phyloP scores from a whole-genome alignment of 352 stramenopile species.

The Pythium dissimile region DNA sequence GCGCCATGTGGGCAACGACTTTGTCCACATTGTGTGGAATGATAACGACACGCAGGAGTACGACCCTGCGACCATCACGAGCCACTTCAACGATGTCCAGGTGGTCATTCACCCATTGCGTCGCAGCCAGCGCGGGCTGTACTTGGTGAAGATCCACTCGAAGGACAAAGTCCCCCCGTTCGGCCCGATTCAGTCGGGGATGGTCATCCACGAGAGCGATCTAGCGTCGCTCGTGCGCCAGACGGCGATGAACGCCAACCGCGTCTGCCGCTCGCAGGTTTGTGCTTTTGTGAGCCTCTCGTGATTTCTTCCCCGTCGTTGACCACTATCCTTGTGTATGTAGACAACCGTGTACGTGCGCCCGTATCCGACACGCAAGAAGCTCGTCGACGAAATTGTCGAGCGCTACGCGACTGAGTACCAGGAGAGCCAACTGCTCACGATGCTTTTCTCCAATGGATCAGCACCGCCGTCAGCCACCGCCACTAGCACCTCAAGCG shows the following conservation, averaged over 20 bases:
- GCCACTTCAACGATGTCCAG: conserved; percentile 88
- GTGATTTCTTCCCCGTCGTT: conserved; percentile 1
- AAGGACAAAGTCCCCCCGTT: conserved; percentile 84
- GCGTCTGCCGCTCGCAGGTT: conserved; percentile 81
- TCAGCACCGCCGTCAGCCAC: background rate
- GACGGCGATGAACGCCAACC: conserved; percentile 87
- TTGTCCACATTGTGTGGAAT: conserved; percentile 85
- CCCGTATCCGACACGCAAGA: conserved; percentile 84
- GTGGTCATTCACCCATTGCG: conserved; percentile 80
- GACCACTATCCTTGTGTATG: background rate
- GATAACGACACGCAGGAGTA: conserved; percentile 78
- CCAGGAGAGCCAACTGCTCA: conserved; percentile 80
- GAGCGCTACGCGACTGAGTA: conserved; percentile 84
- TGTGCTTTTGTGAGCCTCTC: background rate
- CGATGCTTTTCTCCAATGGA: conserved; percentile 61
- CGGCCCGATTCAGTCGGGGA: conserved; percentile 76
- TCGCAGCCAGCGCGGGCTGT: conserved; percentile 58
- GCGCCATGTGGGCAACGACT: conserved; percentile 86
- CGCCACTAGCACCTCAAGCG: background rate
- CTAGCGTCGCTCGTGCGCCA: conserved; percentile 75
- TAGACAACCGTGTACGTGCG: conserved; percentile 81
- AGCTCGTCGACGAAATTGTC: conserved; percentile 85
- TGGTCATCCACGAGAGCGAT: conserved; percentile 73
- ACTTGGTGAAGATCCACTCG: conserved; percentile 72
- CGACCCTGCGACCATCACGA: conserved; percentile 83